Conservation (phyloP, 495 filamentous ascomycete species). For the Bathelium albidoporum region DNA sequence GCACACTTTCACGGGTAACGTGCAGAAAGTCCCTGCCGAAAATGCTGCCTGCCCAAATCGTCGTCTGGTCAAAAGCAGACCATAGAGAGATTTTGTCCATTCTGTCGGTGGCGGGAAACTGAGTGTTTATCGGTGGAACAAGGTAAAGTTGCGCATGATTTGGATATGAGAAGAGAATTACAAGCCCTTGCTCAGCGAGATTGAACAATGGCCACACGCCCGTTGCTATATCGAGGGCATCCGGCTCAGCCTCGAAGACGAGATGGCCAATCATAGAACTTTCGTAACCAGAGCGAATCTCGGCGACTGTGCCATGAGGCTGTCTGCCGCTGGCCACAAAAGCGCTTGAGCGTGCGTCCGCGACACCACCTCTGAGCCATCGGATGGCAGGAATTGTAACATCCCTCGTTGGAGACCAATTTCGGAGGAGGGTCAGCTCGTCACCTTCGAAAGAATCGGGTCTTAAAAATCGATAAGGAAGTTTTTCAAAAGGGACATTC, state of each 20-base stretch:
- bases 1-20: slow-evolving; percentile 17
- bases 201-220: slow-evolving; percentile 21
- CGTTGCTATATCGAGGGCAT: slow-evolving; percentile 7
- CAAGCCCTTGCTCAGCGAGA: neutral
- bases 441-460: slow-evolving; percentile 32
- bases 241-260: neutral
- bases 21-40: slow-evolving; percentile 17
- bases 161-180: slow-evolving; percentile 15
- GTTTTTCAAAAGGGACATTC: slow-evolving; percentile 29
- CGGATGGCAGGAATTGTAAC: slow-evolving; percentile 36
- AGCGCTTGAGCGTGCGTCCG: slow-evolving; percentile 14
- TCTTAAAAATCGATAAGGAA: too few species aligned
- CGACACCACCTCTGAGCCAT: slow-evolving; percentile 10
- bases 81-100: too few species aligned
- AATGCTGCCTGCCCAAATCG: slow-evolving; percentile 17
- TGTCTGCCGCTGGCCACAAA: slow-evolving; percentile 26
- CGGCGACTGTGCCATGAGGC: slow-evolving; percentile 27
- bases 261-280: slow-evolving; percentile 12
- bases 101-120: too few species aligned
- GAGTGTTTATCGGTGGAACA: slow-evolving; percentile 8
- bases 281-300: slow-evolving; percentile 25
- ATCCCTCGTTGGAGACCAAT: slow-evolving; percentile 77
- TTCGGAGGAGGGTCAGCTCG: slow-evolving; percentile 53
- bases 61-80: slow-evolving; percentile 14
- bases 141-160: slow-evolving; percentile 7